A percentile compares a stretch with the other conserved stretches of the same genome.
Evolutionary conservation across 768 basidiomycete species (phyloP).

Genomic region (Mrakia blollopis): DNA sequence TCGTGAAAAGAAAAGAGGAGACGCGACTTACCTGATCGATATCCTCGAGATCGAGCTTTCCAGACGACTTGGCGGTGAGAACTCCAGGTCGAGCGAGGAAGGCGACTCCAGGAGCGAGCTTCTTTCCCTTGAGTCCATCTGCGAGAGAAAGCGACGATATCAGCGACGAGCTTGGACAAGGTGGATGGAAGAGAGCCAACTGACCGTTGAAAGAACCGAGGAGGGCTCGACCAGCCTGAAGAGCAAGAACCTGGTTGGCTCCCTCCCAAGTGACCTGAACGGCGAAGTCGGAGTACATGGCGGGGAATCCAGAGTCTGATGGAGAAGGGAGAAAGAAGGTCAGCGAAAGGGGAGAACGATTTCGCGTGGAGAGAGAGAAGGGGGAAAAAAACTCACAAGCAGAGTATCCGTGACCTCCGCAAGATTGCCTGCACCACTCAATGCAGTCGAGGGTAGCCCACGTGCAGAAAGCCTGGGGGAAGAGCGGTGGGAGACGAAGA

Average conservation of each 20-base stretch:
- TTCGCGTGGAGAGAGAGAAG: too few species aligned
- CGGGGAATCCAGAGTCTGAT: conserved; percentile 37
- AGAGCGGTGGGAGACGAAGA: neutral
- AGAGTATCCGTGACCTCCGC: conserved; percentile 49
- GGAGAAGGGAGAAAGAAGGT: neutral
- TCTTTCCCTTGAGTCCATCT: conserved; percentile 45
- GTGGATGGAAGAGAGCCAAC: conserved; percentile 6
- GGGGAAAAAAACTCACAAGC: conserved; percentile 37
- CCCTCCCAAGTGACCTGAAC: conserved; percentile 50
- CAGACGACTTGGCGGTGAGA: conserved; percentile 38
- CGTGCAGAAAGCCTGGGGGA: conserved; percentile 45
- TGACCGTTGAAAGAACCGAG: conserved; percentile 43
- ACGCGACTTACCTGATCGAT: conserved; percentile 37
- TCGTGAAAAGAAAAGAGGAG: too few species aligned
- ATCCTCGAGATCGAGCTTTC: conserved; percentile 42
- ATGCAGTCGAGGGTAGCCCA: conserved; percentile 49
- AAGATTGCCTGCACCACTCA: conserved; percentile 47
- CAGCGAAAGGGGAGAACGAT: neutral
- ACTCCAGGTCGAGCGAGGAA: conserved; percentile 45
- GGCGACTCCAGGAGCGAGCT: conserved; percentile 45
- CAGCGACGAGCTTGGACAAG: neutral
- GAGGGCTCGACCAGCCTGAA: conserved; percentile 45
- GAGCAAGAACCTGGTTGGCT: conserved; percentile 46
- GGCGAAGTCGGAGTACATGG: conserved; percentile 48
- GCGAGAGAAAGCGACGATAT: neutral